Conservation (phyloP, 345 rosid genomes). For the Brassica rapa region DNA sequence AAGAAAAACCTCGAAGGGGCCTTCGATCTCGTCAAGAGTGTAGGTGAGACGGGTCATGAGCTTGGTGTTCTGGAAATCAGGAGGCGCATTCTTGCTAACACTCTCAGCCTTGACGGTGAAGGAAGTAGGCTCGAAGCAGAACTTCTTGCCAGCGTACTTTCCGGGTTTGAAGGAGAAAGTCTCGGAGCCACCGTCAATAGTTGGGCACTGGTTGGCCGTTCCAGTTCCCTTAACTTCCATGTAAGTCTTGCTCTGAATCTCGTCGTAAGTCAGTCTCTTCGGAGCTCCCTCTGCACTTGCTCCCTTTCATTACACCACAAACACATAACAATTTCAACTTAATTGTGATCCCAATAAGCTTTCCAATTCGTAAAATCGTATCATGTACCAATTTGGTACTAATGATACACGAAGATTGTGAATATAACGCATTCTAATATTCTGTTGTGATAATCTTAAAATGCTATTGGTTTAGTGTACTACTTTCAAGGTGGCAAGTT, state of each 20-base stretch:
- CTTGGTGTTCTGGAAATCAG: conserved; percentile 94
- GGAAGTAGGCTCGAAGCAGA: conserved; percentile 95
- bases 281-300: conserved; percentile 89
- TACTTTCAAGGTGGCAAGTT: neutral
- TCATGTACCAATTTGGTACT: neutral
- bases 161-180: conserved; percentile 78
- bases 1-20: conserved; percentile 75
- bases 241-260: conserved; percentile 98
- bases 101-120: conserved; percentile 95
- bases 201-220: conserved; percentile 93
- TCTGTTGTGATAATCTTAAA: neutral
- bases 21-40: conserved; percentile 95
- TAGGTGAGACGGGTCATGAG: conserved; percentile 99
- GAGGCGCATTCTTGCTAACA: conserved; percentile 76
- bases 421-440: neutral
- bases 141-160: conserved; percentile 78
- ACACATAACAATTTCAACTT: neutral
- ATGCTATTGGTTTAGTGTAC: neutral
- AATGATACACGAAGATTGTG: too few relatives aligned
- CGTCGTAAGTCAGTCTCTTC: conserved; percentile 86
- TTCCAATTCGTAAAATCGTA: neutral
- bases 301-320: conserved; percentile 45
- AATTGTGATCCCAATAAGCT: neutral
- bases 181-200: conserved; percentile 75
- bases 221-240: conserved; percentile 95